Base-by-base conservation (phyloP, 208 protist species). In the Wallacemonas collosoma region DNA sequence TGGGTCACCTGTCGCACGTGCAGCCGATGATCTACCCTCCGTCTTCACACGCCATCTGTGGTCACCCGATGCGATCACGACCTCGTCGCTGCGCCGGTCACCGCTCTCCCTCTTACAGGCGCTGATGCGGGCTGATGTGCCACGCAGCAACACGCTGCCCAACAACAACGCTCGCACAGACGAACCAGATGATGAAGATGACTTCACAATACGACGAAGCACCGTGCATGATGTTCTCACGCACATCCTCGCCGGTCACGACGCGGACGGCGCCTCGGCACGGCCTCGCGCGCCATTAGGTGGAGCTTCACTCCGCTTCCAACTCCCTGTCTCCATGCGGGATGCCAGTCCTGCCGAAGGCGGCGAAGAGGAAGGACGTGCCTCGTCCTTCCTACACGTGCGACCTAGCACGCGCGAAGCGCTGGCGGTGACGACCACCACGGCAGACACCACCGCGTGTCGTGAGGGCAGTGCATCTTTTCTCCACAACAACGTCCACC, bases 381-480 rank as follows among this genome's bases (percentile, higher is more conserved):
- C 60, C 12, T 45, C 60, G 1, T 65, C 43, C n/a, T 65, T 65
- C 43, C n/a, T 65, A n/a, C 60, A 65, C 40, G 41, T 53, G 7
- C 60, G 60, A 3, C 60, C 60, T 4, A 65, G 60, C 60, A 65
- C 60, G 39, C 41, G 60, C 41, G 60, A 9, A 11, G 35, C 56
- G 8, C 6, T 38, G 56, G 43, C 56, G 56, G 43, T 15, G 56
- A 35, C 35, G 56, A 62, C 60, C 26, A 15, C 60, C 9, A 15
- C 26, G 26, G 26, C 26, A 26, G 26, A 26, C 26, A 26, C 26
- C 26, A 26, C 26, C 26, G 26, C 26, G 6, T 53, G 60, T 35
- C 60, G 60, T 17, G 60, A 65, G n/a, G 60, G 60, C 60, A 65
- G 60, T 17, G 39, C 36, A n/a, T 63, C 57, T n/a, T 63, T 39